phyloP scores from a whole-genome alignment of 2,329 filamentous ascomycete genomes.

The Epichloe festucae region DNA sequence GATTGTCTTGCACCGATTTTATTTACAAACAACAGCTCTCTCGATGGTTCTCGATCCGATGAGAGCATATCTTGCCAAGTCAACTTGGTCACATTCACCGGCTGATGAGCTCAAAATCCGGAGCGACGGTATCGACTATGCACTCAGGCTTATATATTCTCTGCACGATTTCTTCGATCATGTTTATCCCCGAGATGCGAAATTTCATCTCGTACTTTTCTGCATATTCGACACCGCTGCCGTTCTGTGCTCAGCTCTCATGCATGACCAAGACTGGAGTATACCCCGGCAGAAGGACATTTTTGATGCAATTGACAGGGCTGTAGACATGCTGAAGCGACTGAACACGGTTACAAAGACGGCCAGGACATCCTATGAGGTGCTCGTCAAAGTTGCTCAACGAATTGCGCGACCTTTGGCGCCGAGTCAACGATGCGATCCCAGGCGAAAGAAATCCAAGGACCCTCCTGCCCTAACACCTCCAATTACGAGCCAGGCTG shows the following conservation, averaged over 20 bases:
- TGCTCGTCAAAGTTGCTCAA: constrained; percentile 19
- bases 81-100: constrained; percentile 14
- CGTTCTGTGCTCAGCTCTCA: constrained; percentile 35
- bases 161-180: constrained; percentile 29
- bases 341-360: constrained; percentile 18
- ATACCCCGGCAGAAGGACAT: constrained; percentile 29
- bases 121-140: constrained; percentile 28
- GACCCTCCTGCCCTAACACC: constrained; percentile 7
- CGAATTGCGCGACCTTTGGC: constrained; percentile 5
- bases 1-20: constrained; percentile 31
- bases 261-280: constrained; percentile 31
- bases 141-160: constrained; percentile 27
- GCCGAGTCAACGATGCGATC: constrained; percentile 1
- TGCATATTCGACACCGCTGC: constrained; percentile 38
- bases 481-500: constrained; percentile 1
- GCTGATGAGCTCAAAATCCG: constrained; percentile 25
- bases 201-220: constrained; percentile 36
- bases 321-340: constrained; percentile 21
- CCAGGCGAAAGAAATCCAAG: constrained; percentile 1
- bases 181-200: constrained; percentile 31
- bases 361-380: constrained; percentile 19
- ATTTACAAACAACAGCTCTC: constrained; percentile 30
- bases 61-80: constrained; percentile 30
- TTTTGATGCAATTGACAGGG: constrained; percentile 24
- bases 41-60: constrained; percentile 33